Evolutionary conservation across 805 yeast genomes (phyloP).

Genomic region (Hanseniaspora taiwanica): DNA sequence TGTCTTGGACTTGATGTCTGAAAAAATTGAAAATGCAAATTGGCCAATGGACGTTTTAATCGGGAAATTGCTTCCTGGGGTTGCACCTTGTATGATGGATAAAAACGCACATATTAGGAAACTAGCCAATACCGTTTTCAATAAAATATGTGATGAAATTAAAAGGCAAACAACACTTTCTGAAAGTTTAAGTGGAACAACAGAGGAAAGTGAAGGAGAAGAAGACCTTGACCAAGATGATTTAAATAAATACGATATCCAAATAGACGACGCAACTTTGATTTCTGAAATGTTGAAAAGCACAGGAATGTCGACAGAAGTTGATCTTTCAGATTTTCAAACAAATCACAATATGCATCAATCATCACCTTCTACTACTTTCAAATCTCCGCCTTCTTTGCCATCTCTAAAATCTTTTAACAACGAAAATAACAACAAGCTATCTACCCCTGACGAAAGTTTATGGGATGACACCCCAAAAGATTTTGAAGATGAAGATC

Average conservation of each 20-base stretch:
- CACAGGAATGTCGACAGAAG: neutral
- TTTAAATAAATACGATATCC: neutral
- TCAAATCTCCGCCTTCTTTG: no score
- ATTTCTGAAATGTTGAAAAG: neutral
- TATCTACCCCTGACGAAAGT: neutral
- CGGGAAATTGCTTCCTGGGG: slow-evolving; percentile 65
- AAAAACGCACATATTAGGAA: slow-evolving; percentile 52
- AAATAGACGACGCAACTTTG: neutral
- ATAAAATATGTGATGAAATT: slow-evolving; percentile 43
- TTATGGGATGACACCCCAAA: slow-evolving; percentile 8
- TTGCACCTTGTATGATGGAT: slow-evolving; percentile 77
- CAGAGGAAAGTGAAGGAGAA: slow-evolving; percentile 15
- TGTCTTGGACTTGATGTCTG: neutral
- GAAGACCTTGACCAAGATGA: slow-evolving; percentile 13
- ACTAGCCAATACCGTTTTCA: slow-evolving; percentile 60
- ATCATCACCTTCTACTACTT: no score
- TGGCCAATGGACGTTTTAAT: slow-evolving; percentile 7
- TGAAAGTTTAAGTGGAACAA: slow-evolving; percentile 14
- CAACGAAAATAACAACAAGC: neutral
- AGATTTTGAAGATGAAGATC: slow-evolving; percentile 7
- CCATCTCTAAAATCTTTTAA: neutral
- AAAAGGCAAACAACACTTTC: slow-evolving; percentile 30
- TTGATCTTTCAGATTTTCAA: neutral
- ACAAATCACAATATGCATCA: neutral
- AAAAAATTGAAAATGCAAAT: slow-evolving; percentile 4